A percentile compares a stretch with the other conserved stretches of the same genome.
phyloP scores from a whole-genome alignment of 1,284 basidiomycete genomes.

The Rhodotorula sp. region DNA sequence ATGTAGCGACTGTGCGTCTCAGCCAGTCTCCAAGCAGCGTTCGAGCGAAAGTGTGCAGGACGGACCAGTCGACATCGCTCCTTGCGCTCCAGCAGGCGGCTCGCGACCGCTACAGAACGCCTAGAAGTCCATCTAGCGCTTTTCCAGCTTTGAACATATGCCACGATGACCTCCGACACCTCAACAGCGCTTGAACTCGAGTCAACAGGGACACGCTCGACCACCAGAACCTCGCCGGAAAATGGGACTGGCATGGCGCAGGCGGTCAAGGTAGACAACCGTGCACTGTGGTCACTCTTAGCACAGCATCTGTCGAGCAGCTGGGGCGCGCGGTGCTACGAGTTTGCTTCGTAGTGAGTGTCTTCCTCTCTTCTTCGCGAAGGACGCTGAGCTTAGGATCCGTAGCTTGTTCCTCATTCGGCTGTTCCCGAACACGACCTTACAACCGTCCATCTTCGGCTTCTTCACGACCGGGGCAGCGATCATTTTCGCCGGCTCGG shows the following conservation, averaged over 20 bases:
- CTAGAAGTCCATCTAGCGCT: too few species aligned
- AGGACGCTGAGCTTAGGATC: slow-evolving; percentile 53
- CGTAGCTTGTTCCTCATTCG: slow-evolving; percentile 54
- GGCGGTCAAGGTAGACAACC: slow-evolving; percentile 5
- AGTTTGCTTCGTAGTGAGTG: slow-evolving; percentile 41
- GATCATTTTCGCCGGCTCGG: slow-evolving; percentile 50
- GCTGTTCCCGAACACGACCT: slow-evolving; percentile 56
- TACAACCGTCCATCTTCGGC: slow-evolving; percentile 58
- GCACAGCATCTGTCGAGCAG: slow-evolving; percentile 37
- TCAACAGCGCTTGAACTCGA: neutral
- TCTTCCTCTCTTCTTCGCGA: slow-evolving; percentile 22
- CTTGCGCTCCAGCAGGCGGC: too few species aligned
- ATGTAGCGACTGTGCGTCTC: neutral
- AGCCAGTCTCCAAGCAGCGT: neutral
- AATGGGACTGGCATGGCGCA: neutral
- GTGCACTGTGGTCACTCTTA: slow-evolving; percentile 25
- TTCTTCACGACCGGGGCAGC: slow-evolving; percentile 53
- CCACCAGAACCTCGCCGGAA: neutral
- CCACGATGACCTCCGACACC: neutral
- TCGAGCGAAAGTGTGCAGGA: neutral
- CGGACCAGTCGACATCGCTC: too few species aligned
- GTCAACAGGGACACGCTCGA: too few species aligned
- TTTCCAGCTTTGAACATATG: too few species aligned
- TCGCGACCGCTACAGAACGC: too few species aligned
- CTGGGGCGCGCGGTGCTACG: slow-evolving; percentile 15